Conservation (phyloP, 768 basidiomycete genomes). For the Amanita subjunquillea region DNA sequence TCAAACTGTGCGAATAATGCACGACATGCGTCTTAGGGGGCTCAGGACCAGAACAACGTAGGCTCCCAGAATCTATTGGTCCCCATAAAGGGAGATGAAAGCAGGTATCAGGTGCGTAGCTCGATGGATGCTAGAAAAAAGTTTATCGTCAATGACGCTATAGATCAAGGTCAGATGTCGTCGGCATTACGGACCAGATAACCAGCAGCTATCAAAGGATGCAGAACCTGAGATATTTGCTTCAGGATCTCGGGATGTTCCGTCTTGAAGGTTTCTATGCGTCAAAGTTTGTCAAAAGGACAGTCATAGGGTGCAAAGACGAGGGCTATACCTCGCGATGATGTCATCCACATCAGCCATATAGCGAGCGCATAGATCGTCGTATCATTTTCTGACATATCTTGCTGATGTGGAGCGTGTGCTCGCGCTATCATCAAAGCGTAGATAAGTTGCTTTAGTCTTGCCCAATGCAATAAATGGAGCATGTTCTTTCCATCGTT, state of each 20-base stretch:
- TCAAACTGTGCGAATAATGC: slow-evolving; percentile 31
- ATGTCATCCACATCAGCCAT: slow-evolving; percentile 40
- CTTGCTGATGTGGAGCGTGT: background rate
- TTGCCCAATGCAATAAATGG: slow-evolving; percentile 34
- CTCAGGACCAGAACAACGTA: slow-evolving; percentile 19
- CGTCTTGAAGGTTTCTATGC: slow-evolving; percentile 20
- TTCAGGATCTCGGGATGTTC: slow-evolving; percentile 19
- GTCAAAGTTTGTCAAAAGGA: background rate
- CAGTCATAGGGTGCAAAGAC: background rate
- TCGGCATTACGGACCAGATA: slow-evolving; percentile 21
- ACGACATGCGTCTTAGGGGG: slow-evolving; percentile 21
- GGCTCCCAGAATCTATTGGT: slow-evolving; percentile 12
- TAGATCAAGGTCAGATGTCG: slow-evolving; percentile 1
- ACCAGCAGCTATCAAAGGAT: slow-evolving; percentile 30
- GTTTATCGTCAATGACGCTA: slow-evolving; percentile 6
- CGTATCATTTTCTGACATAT: slow-evolving; percentile 12
- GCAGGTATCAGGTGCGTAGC: slow-evolving; percentile 32
- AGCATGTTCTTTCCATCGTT: slow-evolving; percentile 35
- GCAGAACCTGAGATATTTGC: slow-evolving; percentile 20
- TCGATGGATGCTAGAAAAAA: slow-evolving; percentile 26
- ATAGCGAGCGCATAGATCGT: slow-evolving; percentile 27
- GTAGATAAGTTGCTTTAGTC: slow-evolving; percentile 17
- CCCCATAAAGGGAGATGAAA: slow-evolving; percentile 29
- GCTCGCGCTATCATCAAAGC: slow-evolving; percentile 10
- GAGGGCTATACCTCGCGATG: slow-evolving; percentile 21